Percentiles rank a stretch among this genome's conserved stretches.
Evolutionary conservation across 805 yeast genomes (phyloP).

Genomic region (Zygoascus flipseniorum): DNA sequence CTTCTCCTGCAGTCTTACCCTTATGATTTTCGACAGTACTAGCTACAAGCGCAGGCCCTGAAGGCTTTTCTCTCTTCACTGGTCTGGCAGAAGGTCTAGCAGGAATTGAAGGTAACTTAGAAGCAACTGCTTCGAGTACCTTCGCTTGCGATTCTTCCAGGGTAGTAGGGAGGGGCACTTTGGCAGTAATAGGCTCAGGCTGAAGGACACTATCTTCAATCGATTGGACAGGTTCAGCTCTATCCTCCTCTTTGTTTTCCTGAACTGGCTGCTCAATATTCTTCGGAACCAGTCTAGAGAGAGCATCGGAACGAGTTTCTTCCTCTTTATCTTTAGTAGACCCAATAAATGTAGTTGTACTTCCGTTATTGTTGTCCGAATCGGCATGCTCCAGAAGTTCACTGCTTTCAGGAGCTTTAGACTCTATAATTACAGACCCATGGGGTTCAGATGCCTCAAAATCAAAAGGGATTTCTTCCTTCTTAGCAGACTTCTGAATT

Average conservation of each 20-base stretch:
- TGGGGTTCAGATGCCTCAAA: neutral
- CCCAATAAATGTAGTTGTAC: too few species aligned
- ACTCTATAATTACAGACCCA: too few species aligned
- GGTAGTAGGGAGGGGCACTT: neutral
- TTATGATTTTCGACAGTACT: too few species aligned
- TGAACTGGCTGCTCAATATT: neutral
- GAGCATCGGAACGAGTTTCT: neutral
- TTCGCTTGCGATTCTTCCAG: neutral
- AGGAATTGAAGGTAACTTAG: constrained; percentile 4
- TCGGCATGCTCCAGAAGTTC: too few species aligned
- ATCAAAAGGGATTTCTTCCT: neutral
- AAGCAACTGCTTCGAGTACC: neutral
- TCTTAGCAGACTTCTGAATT: neutral
- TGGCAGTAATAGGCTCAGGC: neutral
- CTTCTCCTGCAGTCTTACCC: too few species aligned
- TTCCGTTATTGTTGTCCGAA: too few species aligned
- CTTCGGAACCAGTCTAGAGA: neutral
- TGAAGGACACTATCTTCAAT: neutral
- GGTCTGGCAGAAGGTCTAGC: constrained; percentile 4
- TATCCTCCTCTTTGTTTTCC: neutral
- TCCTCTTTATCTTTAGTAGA: too few species aligned
- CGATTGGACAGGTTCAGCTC: neutral
- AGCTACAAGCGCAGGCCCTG: too few species aligned
- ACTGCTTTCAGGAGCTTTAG: too few species aligned
- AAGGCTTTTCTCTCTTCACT: neutral